Base-by-base conservation (phyloP, 2,329 filamentous ascomycete species). In the Penicillium sp. region DNA sequence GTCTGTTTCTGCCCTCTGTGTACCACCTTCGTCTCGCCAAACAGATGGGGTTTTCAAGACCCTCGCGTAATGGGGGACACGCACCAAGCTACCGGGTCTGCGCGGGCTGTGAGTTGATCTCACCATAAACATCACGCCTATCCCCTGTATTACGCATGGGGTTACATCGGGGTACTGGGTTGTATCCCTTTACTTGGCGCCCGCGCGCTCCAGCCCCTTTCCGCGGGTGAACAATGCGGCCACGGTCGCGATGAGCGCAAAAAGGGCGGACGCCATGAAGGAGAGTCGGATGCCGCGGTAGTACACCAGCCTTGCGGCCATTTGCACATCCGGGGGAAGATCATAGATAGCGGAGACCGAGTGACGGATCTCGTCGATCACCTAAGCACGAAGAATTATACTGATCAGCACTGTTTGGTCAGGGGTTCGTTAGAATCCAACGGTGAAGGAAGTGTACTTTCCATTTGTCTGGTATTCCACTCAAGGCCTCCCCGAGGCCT, bases 331-430 rank as follows among this genome's bases (percentile, higher is more conserved):
- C 0, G 78, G 77, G 1, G 82, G 82, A 0, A 87, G 74, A 9
- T 76, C 68, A n/a, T 75, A 74, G 11, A 87, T 76, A 2, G 78
- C 78, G 2, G 80, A 78, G 3, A 86, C 79, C 0, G 84, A 86
- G 60, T 87, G 85, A 10, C 83, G 76, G 50, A 87, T 84, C 51
- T 82, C 77, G 27, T 85, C 78, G 43, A 87, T 82, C 32, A 86
- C 70, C 83, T 87, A 66, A 34, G 45, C 23, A 54, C 42, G 27
- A 11, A 51, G 50, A 29, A 62, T 59, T 10, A 64, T 57, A 29
- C 5, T 54, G 57, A 57, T 69, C 59, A 70, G 67, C 61, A 56
- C 62, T 56, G 60, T 45, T 62, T 53, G n/a, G 42, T 50, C 52
- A 46, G 6, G 18, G 18, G 34, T 16, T 23, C 16, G 26, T 26